Base-by-base conservation (phyloP, 202 grass and related monocot species). In the Sporobolus alterniflorus region DNA sequence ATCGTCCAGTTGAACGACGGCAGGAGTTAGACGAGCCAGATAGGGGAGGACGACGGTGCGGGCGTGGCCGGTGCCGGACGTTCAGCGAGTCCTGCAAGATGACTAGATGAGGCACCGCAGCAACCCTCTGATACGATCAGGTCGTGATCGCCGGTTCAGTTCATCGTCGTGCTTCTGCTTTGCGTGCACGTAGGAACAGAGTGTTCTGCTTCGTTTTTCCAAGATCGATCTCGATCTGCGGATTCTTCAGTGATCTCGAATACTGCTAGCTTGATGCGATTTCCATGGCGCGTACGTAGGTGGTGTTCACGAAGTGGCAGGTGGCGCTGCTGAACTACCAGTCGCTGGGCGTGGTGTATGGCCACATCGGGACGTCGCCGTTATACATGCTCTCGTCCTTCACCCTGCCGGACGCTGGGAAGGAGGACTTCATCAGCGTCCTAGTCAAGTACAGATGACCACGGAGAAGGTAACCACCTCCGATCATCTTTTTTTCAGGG, bases 371-470 rank as follows among this genome's bases (percentile, higher is more conserved):
- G 14, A 97, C 90, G 49, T 97, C 90, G 44, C 92, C 92, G 42
- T 71, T 97, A 4, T 97, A 97, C 70, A 90, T 90, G 21, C 91
- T 94, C 74, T 85, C 89, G 14, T 88, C 94, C 4, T 77, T 92
- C 64, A 60, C 64, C 2, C 76, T 92, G 80, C 32, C 32, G 2
- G 48, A 91, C 34, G 68, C 85, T 0, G 63, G 22, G 12, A 26
- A 86, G 69, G 57, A 79, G 0, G 92, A 94, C 48, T 42, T 94
- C 43, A 20, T 94, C 25, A 92, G 94, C 16, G 81, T 94, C 69
- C 73, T 97, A 29, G 22, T 97, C 67, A 97, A 97, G 69, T 97
- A 97, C 92, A 1, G 88, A 92, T 21, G 94, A 97, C 50, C 89
- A 97, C 11, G 88, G 92, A 71, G 91, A 94, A 90, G 88, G 87